These are phyloP conservation scores for Ceratobasidium sp. DNA, from an alignment of 1,284 basidiomycete species.

Conservation along the genomic window DNA sequence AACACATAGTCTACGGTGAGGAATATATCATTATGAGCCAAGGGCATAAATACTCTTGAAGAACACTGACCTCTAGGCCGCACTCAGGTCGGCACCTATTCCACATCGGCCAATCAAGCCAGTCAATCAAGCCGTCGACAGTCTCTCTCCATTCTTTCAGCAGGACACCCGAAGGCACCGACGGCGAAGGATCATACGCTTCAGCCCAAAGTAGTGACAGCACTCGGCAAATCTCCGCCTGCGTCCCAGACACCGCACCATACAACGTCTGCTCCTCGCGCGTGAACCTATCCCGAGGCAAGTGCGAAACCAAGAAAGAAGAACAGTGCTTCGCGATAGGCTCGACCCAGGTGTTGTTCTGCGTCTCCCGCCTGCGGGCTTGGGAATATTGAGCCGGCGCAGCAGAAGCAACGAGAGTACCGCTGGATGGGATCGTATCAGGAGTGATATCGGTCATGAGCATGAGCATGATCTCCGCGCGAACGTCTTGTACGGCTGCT, in stretches of 20 bases:
- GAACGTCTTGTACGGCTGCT: conserved; percentile 45
- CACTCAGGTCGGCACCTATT: conserved; percentile 33
- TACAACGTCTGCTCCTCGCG: conserved; percentile 39
- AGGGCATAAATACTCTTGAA: too few species aligned
- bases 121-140: conserved; percentile 20
- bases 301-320: conserved; percentile 33
- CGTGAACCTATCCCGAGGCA: conserved; percentile 17
- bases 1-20: conserved; percentile 27
- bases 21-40: background rate
- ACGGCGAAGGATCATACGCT: conserved; percentile 32
- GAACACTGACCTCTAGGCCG: conserved; percentile 23
- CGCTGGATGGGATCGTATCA: conserved; percentile 39
- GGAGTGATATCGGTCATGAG: conserved; percentile 58
- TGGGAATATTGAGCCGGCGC: background rate
- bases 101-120: conserved; percentile 43
- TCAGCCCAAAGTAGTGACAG: conserved; percentile 37
- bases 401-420: background rate
- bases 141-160: background rate
- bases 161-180: background rate
- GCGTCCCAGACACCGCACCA: conserved; percentile 10
- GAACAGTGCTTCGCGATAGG: conserved; percentile 31
- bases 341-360: conserved; percentile 24
- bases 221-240: conserved; percentile 29
- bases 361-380: background rate
- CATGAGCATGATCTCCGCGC: conserved; percentile 58